A percentile compares a stretch with the other conserved stretches of the same genome.
Evolutionary conservation across 345 rosid species (phyloP).

Genomic region (Eucalyptus paniculata): DNA sequence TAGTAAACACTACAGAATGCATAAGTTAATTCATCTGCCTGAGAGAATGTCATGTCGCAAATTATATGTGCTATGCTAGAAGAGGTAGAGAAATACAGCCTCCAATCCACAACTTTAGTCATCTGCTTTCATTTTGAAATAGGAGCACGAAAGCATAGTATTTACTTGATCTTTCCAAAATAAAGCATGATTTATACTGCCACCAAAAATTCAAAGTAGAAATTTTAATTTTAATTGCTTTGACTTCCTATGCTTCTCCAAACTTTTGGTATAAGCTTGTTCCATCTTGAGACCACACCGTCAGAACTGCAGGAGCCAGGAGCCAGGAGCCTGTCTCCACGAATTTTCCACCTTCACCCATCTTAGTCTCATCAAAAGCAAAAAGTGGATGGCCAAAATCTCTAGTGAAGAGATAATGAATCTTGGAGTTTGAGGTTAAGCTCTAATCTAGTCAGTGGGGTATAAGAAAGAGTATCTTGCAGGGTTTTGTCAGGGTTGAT

Average conservation of each 20-base stretch:
- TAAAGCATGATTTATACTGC: neutral
- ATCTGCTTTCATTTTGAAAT: neutral
- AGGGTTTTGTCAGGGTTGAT: neutral
- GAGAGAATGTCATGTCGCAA: neutral
- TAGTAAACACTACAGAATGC: neutral
- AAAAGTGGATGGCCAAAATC: neutral
- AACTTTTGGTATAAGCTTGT: neutral
- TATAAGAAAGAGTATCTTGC: neutral
- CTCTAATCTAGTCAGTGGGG: neutral
- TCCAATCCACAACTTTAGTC: neutral
- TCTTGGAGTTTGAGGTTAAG: neutral
- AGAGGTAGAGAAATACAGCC: neutral
- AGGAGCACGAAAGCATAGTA: neutral
- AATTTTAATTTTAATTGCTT: neutral
- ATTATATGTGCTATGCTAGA: neutral
- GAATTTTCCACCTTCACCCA: neutral
- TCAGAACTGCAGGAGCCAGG: neutral
- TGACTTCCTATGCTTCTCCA: neutral
- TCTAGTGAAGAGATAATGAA: neutral
- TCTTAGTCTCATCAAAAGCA: neutral
- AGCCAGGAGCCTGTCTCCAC: neutral
- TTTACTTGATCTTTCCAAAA: neutral
- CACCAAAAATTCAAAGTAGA: neutral
- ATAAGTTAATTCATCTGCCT: neutral
- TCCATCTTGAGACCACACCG: neutral